A percentile compares a stretch with the other conserved stretches of the same genome.
These are phyloP conservation scores for Emericellopsis terricola DNA, from an alignment of 495 filamentous ascomycete genomes.

Conservation along the genomic window DNA sequence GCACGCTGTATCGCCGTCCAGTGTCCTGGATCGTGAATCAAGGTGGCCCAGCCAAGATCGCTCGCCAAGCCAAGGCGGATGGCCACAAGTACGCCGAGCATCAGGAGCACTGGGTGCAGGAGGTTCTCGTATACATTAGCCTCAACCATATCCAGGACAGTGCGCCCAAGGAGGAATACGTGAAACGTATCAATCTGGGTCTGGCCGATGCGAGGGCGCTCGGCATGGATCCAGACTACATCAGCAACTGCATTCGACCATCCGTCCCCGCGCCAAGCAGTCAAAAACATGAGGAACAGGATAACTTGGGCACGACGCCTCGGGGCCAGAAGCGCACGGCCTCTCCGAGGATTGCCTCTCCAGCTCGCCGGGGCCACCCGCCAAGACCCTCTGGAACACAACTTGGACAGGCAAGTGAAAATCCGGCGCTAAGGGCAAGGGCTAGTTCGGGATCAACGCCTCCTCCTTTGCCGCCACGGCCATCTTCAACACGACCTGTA, in stretches of 20 bases:
- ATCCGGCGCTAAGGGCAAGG: too few relatives aligned
- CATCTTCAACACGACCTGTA: not conserved
- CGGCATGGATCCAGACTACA: constrained; percentile 38
- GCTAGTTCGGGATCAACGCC: not conserved
- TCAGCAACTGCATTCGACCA: constrained; percentile 35
- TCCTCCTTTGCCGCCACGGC: constrained; percentile 1
- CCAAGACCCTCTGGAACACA: constrained; percentile 1
- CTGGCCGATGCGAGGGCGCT: constrained; percentile 38
- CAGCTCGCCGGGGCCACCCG: constrained; percentile 1
- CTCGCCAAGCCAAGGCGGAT: constrained; percentile 1
- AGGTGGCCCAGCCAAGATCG: constrained; percentile 1
- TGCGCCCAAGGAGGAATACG: constrained; percentile 40
- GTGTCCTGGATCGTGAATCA: constrained; percentile 9
- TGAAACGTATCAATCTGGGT: constrained; percentile 48
- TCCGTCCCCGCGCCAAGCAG: constrained; percentile 31
- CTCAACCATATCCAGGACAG: constrained; percentile 18
- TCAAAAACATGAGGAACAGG: not conserved
- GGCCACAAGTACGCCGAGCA: not conserved
- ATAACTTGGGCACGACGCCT: not conserved
- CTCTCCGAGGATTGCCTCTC: constrained; percentile 1
- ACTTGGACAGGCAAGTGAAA: not conserved
- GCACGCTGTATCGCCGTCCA: constrained; percentile 4
- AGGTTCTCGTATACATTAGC: constrained; percentile 41
- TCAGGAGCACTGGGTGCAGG: not conserved
- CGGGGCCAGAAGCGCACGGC: not conserved